Evolutionary conservation across 495 filamentous ascomycete species (phyloP), one percentile per base, ranked within the genome.

Genomic region (Tuber calosporum): DNA sequence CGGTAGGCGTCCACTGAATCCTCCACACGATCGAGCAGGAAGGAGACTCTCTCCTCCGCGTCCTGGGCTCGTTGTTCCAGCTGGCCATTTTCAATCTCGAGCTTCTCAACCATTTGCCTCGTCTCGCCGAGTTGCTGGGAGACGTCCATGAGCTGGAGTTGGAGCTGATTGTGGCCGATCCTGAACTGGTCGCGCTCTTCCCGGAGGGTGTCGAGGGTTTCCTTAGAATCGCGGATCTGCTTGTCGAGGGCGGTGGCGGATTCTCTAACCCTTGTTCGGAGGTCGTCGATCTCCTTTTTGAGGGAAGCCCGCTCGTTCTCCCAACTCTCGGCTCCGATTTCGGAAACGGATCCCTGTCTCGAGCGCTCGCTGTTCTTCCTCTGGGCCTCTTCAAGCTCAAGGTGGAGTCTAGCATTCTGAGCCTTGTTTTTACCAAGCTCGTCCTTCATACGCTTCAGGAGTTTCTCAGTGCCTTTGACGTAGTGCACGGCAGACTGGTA

Each of bases 401-500:
- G 88, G 82, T 96, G 93, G 43, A 97, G 82, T 72, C 90, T 90
- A n/a, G 85, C 85, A 78, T 97, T 97, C 68, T 94, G 89, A 53
- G 88, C 83, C 86, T 97, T 97, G 82, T 93, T 93, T 45, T 93
- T 92, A 48, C 89, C 85, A 19, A 98, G 85, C 82, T 99, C 95
- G 77, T 97, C 93, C 85, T 99, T 98, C 89, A 99, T 96, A 79
- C 94, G 93, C 83, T 94, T 94, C 37, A 99, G 86, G 92, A 99
- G 96, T 87, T 97, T 97, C 84, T 99, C 96, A 1, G 94, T 97
- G 58, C 95, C 96, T 81, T 97, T 96, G 76, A 99, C 93, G 81
- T 99, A 99, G 83, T 97, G 94, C n/a, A 98, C 94, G 19, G 96
- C 94, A n/a, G 96, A 97, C 81, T 96, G 93, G 81, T 99, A 97